Percentiles rank a stretch among this genome's conserved stretches.
Conservation (phyloP, 2,329 filamentous ascomycete genomes). For the Curvularia verruculosa region DNA sequence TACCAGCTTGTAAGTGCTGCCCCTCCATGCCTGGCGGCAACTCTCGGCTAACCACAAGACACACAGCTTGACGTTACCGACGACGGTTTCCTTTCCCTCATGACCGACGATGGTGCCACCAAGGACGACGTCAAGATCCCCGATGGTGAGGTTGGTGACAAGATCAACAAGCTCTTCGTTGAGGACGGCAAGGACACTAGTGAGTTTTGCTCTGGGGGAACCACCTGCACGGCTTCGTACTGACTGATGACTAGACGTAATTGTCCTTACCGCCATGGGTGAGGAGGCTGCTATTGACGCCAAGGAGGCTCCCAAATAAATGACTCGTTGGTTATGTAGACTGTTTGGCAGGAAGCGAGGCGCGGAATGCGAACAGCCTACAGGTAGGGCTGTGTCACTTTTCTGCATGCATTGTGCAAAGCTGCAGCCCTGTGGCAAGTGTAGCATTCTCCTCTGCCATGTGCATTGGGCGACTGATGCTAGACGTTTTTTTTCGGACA, state of each 20-base stretch:
- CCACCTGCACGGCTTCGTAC: constrained; percentile 2
- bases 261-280: constrained; percentile 93
- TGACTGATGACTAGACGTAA: constrained; percentile 69
- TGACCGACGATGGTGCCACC: constrained; percentile 81
- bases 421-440: constrained; percentile 36
- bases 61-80: constrained; percentile 86
- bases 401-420: constrained; percentile 33
- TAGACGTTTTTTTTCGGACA: constrained; percentile 47
- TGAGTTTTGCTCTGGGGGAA: constrained; percentile 64
- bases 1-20: constrained; percentile 82
- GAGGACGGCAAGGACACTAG: constrained; percentile 90
- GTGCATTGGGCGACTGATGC: constrained; percentile 42
- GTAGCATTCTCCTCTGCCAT: constrained; percentile 41
- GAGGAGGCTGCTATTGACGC: constrained; percentile 91
- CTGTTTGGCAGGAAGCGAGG: constrained; percentile 36
- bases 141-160: constrained; percentile 85
- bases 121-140: constrained; percentile 97
- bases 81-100: constrained; percentile 92
- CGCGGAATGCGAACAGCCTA: constrained; percentile 35
- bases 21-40: background rate
- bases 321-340: constrained; percentile 32
- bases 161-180: constrained; percentile 80
- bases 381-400: constrained; percentile 31
- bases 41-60: constrained; percentile 25
- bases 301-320: constrained; percentile 79